phyloP scores from a whole-genome alignment of 169 alveolate species.

The Eimeria maxima region DNA sequence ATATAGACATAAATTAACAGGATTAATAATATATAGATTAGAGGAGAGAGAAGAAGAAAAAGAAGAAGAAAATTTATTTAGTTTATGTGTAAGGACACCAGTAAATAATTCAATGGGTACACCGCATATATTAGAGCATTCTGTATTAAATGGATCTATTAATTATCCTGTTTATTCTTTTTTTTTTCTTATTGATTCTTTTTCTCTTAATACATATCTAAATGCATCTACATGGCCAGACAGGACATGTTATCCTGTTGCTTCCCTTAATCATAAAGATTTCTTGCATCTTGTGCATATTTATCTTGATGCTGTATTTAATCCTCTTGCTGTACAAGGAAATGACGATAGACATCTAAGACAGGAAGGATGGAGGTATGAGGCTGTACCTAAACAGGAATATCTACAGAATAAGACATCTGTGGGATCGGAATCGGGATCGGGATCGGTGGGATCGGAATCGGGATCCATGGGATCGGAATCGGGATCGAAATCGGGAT shows the following conservation, averaged over 20 bases:
- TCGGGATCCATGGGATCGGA: too few relatives aligned
- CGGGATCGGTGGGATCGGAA: too few relatives aligned
- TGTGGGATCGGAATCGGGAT: too few relatives aligned
- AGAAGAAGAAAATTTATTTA: constrained; percentile 80
- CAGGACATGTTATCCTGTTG: constrained; percentile 93
- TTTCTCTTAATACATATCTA: constrained; percentile 90
- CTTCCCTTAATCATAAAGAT: constrained; percentile 90
- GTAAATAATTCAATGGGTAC: constrained; percentile 68
- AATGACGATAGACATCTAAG: constrained; percentile 89
- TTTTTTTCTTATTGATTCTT: constrained; percentile 90
- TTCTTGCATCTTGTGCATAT: constrained; percentile 90
- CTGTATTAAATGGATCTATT: constrained; percentile 92
- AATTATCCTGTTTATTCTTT: constrained; percentile 92
- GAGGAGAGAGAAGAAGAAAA: not conserved
- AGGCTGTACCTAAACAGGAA: not conserved
- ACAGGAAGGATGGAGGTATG: constrained; percentile 94
- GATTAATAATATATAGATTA: constrained; percentile 52
- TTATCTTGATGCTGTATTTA: constrained; percentile 92
- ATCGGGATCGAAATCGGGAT: too few relatives aligned
- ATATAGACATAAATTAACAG: constrained; percentile 68
- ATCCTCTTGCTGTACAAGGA: constrained; percentile 84
- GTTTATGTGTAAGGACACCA: constrained; percentile 80
- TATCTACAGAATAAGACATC: too few relatives aligned
- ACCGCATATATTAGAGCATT: constrained; percentile 94
- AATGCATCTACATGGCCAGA: constrained; percentile 94